Percentiles rank a stretch among this genome's conserved stretches.
Evolutionary conservation across 306 rosid species (phyloP).

Genomic region (Glycine tomentella): DNA sequence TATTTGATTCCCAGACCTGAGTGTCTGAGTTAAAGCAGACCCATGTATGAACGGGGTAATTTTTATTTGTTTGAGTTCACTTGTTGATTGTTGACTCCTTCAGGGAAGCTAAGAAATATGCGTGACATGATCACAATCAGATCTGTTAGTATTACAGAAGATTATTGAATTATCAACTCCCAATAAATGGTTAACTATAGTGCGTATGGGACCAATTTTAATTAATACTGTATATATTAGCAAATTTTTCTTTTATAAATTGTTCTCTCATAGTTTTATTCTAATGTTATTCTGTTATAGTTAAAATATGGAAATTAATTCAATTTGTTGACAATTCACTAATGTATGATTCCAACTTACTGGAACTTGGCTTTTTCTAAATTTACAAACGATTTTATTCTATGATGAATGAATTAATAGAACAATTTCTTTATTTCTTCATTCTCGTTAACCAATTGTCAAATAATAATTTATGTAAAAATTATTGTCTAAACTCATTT

Average conservation of each 20-base stretch:
- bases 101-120: neutral
- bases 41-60: neutral
- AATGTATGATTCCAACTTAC: neutral
- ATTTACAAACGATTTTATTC: neutral
- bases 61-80: neutral
- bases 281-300: neutral
- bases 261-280: neutral
- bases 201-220: neutral
- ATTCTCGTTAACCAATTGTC: neutral
- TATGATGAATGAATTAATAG: neutral
- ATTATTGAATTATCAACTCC: neutral
- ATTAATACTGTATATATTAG: neutral
- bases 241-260: neutral
- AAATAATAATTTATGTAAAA: neutral
- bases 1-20: neutral
- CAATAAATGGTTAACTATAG: neutral
- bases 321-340: neutral
- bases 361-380: neutral
- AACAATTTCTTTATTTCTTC: neutral
- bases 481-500: neutral
- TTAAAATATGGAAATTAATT: neutral
- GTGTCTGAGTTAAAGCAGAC: neutral
- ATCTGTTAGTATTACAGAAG: neutral
- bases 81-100: too few relatives aligned
- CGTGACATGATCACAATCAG: neutral